Evolutionary conservation across 441 rosid species (phyloP).

Genomic region (Populus hybrid): DNA sequence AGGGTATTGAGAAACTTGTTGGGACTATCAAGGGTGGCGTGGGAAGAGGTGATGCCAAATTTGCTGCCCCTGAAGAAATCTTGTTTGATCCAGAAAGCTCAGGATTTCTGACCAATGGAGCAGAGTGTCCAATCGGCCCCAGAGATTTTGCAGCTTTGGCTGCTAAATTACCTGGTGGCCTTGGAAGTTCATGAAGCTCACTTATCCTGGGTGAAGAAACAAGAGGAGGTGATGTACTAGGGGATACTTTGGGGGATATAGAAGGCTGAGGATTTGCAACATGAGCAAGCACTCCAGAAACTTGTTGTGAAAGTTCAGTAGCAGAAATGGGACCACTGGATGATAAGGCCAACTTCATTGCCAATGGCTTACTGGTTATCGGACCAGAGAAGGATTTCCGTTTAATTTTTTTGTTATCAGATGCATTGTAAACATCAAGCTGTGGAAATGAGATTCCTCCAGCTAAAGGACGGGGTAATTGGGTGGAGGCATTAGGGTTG

Average conservation of each 20-base stretch:
- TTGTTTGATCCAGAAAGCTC: constrained; percentile 42
- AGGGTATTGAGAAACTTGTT: constrained; percentile 87
- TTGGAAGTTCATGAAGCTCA: constrained; percentile 93
- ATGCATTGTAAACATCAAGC: constrained; percentile 23
- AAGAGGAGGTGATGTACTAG: constrained; percentile 83
- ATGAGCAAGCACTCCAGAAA: constrained; percentile 43
- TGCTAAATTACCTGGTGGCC: constrained; percentile 65
- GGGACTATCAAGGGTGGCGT: constrained; percentile 60
- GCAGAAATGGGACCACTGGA: constrained; percentile 43
- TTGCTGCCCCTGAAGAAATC: constrained; percentile 37
- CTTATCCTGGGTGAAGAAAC: constrained; percentile 72
- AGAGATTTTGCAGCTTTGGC: constrained; percentile 56
- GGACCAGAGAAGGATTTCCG: constrained; percentile 81
- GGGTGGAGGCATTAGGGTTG: constrained; percentile 34
- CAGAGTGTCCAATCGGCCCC: constrained; percentile 65
- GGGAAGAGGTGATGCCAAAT: constrained; percentile 70
- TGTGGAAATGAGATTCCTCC: constrained; percentile 42
- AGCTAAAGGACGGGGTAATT: constrained; percentile 61
- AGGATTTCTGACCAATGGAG: constrained; percentile 71
- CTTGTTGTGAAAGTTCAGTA: constrained; percentile 40
- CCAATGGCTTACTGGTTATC: constrained; percentile 44
- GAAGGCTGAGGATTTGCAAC: constrained; percentile 43
- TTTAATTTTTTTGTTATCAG: constrained; percentile 47
- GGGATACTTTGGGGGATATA: constrained; percentile 62
- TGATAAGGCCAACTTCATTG: constrained; percentile 42